These are phyloP conservation scores for Syzygium oleosum DNA, from an alignment of 345 rosid species.

Conservation along the genomic window DNA sequence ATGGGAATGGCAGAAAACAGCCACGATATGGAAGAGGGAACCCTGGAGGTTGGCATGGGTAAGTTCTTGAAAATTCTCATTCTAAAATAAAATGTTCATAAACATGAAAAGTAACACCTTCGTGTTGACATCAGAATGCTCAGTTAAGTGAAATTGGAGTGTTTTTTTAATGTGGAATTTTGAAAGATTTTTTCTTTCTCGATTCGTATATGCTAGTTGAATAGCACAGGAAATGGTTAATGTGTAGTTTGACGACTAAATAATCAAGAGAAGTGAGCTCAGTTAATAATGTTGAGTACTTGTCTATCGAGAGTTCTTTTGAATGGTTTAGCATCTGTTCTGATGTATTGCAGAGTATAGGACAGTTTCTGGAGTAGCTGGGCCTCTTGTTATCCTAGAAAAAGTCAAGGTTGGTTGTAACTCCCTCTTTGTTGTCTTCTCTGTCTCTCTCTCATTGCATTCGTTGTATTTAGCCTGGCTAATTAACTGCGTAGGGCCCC, in stretches of 20 bases:
- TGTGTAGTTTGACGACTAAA: neutral
- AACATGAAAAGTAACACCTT: neutral
- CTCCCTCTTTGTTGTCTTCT: neutral
- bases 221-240: neutral
- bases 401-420: constrained; percentile 71
- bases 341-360: constrained; percentile 57
- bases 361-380: constrained; percentile 97
- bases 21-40: constrained; percentile 58
- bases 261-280: neutral
- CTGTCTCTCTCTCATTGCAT: neutral
- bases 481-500: constrained; percentile 55
- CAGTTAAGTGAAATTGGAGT: neutral
- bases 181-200: neutral
- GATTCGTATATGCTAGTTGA: neutral
- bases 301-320: neutral
- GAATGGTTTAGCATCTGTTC: neutral
- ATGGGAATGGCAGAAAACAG: constrained; percentile 59
- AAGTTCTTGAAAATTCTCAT: constrained; percentile 1
- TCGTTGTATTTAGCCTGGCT: neutral
- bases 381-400: constrained; percentile 89
- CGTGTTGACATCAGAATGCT: neutral
- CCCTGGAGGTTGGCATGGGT: constrained; percentile 90
- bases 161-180: neutral
- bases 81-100: neutral
- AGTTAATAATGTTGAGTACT: neutral